Evolutionary conservation across 495 filamentous ascomycete genomes (phyloP), one percentile per base, ranked within the genome.

Genomic region (Xylona heveae): DNA sequence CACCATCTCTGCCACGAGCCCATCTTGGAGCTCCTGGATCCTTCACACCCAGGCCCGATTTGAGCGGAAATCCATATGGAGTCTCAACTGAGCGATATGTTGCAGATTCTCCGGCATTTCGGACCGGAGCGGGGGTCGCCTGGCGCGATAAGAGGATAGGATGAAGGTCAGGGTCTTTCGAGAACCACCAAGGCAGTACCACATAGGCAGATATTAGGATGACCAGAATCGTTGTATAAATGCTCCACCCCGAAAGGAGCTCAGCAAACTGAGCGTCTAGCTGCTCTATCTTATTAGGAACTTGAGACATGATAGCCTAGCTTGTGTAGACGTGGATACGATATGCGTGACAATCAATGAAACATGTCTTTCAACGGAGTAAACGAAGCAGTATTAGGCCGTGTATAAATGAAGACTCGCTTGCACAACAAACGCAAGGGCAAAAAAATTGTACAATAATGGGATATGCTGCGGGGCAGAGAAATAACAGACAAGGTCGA

Each of bases 61-160:
- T 71, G 9, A 95, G 67, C 5, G 80, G 77, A 53, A 79, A 76
- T 31, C 81, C 74, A 50, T 82, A 70, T 8, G 83, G 84, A n/a
- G 72, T 72, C 30, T 79, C 73, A 13, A 75, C 61, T 18, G 75
- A 77, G 25, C 90, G 68, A 50, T 80, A 88, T 31, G 74, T 61
- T 28, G 88, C 69, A 5, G 79, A 88, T 48, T 93, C 74, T 37
- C 81, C 77, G 19, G 75, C 63, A 35, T 85, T 71, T 39, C 90
- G 70, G 19, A 99, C 74, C 5, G 73, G 68, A 7, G 77, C 73
- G 24, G 71, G 57, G 30, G 72, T 63, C 18, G 79, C 68, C 54
- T 95, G 88, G 22, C 88, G 71, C 31, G 77, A 72, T 24, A 99
- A 71, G 15, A 94, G 64, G 42, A 91, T 68, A 5, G 88, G 90